Conservation (phyloP, 345 rosid species). For the Eutrema japonicum region DNA sequence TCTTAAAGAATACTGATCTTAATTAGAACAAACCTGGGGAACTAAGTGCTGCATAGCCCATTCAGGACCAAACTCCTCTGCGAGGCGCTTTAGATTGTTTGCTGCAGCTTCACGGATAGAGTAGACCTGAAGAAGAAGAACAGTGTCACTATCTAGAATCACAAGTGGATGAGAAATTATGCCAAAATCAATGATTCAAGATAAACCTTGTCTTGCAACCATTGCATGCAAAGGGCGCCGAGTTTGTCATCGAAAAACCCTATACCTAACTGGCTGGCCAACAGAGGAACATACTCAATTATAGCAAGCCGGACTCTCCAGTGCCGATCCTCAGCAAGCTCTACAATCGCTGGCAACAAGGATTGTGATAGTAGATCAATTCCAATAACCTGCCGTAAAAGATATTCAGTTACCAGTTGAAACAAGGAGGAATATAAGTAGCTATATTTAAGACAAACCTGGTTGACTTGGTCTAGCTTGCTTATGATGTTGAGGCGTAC, state of each 20-base stretch:
- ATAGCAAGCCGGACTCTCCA: constrained; percentile 99
- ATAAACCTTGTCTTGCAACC: constrained; percentile 91
- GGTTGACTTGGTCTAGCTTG: constrained; percentile 99
- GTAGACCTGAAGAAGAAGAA: constrained; percentile 54
- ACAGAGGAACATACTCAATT: constrained; percentile 91
- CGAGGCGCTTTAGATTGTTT: constrained; percentile 82
- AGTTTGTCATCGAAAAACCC: constrained; percentile 94
- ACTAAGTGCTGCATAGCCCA: constrained; percentile 91
- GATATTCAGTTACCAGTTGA: neutral
- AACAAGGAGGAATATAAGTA: neutral
- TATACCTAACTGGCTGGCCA: constrained; percentile 96
- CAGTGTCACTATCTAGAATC: constrained; percentile 25
- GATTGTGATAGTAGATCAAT: constrained; percentile 95
- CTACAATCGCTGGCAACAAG: constrained; percentile 94
- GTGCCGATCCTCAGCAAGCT: constrained; percentile 98
- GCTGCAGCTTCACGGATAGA: constrained; percentile 92
- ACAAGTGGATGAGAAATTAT: neutral
- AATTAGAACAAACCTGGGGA: constrained; percentile 64
- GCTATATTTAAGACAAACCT: constrained; percentile 57
- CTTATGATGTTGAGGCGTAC: constrained; percentile 96
- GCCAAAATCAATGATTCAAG: neutral
- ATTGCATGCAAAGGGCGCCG: constrained; percentile 94
- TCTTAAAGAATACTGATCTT: neutral
- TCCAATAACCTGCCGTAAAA: constrained; percentile 79
- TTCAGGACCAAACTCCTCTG: constrained; percentile 86